A percentile compares a stretch with the other conserved stretches of the same genome.
These are phyloP conservation scores for Ilyonectria robusta DNA, from an alignment of 2,329 filamentous ascomycete genomes.

Conservation along the genomic window DNA sequence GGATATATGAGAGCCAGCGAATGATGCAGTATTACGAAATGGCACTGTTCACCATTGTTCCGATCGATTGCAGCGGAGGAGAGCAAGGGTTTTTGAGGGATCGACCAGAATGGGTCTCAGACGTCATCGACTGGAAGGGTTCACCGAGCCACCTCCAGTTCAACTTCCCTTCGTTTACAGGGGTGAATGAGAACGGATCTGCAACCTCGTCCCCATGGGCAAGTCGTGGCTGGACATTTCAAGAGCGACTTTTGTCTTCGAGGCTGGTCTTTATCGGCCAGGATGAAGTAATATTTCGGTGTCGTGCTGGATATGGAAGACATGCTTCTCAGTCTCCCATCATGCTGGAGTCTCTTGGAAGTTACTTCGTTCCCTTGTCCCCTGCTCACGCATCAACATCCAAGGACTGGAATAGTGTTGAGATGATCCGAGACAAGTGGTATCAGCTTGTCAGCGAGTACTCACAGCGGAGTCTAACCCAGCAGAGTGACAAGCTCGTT, in stretches of 20 bases:
- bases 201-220: not conserved
- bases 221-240: slow-evolving; percentile 11
- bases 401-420: slow-evolving; percentile 8
- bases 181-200: not conserved
- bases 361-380: slow-evolving; percentile 5
- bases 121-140: not conserved
- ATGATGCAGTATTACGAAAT: slow-evolving; percentile 31
- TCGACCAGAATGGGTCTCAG: not conserved
- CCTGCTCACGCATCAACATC: not conserved
- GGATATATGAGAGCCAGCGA: slow-evolving; percentile 19
- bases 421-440: slow-evolving; percentile 18
- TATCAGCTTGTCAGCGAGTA: slow-evolving; percentile 20
- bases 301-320: slow-evolving; percentile 1
- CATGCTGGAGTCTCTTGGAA: no score
- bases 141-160: not conserved
- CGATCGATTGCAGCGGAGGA: slow-evolving; percentile 3
- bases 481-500: slow-evolving; percentile 24
- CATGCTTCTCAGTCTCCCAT: not conserved
- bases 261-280: not conserved
- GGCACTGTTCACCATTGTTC: slow-evolving; percentile 18
- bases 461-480: slow-evolving; percentile 17
- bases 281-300: slow-evolving; percentile 4
- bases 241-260: slow-evolving; percentile 9
- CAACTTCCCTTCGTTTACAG: not conserved
- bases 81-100: slow-evolving; percentile 4